Percentiles rank a stretch among this genome's conserved stretches.
phyloP scores from a whole-genome alignment of 768 basidiomycete genomes.

The Leccinum obscurum region DNA sequence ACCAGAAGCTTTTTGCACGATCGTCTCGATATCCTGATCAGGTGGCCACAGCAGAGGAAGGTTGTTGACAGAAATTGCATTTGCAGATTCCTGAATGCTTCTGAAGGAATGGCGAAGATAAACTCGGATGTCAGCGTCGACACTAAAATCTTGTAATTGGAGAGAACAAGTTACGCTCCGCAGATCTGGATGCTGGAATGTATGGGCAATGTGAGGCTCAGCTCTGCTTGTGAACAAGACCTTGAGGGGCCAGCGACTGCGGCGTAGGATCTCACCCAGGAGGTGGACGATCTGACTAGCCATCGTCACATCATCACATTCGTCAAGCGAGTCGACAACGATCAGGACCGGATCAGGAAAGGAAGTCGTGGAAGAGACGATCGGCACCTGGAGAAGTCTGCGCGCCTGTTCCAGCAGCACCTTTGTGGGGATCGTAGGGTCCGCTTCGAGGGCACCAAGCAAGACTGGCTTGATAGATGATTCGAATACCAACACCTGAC shows the following conservation, averaged over 20 bases:
- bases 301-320: slow-evolving; percentile 26
- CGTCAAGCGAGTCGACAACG: slow-evolving; percentile 25
- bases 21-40: slow-evolving; percentile 19
- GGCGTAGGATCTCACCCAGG: slow-evolving; percentile 15
- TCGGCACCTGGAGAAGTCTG: slow-evolving; percentile 25
- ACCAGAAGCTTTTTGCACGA: slow-evolving; percentile 22
- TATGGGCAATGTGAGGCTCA: slow-evolving; percentile 18
- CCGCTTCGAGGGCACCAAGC: slow-evolving; percentile 19
- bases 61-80: not conserved
- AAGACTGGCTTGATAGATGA: slow-evolving; percentile 20
- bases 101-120: slow-evolving; percentile 26
- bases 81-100: slow-evolving; percentile 6
- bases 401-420: slow-evolving; percentile 26
- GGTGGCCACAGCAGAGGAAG: slow-evolving; percentile 21
- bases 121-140: slow-evolving; percentile 24
- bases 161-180: slow-evolving; percentile 7
- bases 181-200: slow-evolving; percentile 18
- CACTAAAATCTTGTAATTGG: slow-evolving; percentile 22
- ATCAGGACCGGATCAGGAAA: slow-evolving; percentile 20
- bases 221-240: slow-evolving; percentile 27
- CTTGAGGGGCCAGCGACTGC: slow-evolving; percentile 24
- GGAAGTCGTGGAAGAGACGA: slow-evolving; percentile 7
- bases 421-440: slow-evolving; percentile 24
- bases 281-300: slow-evolving; percentile 25
- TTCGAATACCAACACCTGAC: slow-evolving; percentile 26